A percentile compares a stretch with the other conserved stretches of the same genome.
Evolutionary conservation across 176 grass and related monocot genomes (phyloP).

Genomic region (Triticum monococcum): DNA sequence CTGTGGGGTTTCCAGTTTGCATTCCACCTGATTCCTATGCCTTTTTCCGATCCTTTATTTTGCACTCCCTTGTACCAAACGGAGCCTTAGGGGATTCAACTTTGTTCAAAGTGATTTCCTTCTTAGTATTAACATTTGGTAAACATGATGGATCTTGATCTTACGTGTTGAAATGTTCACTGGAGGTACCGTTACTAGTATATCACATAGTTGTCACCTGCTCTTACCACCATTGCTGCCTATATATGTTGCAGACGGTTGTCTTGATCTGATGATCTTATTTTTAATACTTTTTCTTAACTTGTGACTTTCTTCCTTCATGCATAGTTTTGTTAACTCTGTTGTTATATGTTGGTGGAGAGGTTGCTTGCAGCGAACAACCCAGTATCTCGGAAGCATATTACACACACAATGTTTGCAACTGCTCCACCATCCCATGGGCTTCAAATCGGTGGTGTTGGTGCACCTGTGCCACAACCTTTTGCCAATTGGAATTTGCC

Average conservation of each 20-base stretch:
- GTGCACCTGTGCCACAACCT: slow-evolving; percentile 46
- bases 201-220: background rate
- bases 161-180: background rate
- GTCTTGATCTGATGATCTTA: background rate
- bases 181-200: background rate
- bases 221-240: background rate
- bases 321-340: background rate
- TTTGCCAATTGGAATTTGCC: slow-evolving; percentile 57
- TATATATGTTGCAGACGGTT: background rate
- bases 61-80: too few species aligned
- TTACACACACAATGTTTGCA: slow-evolving; percentile 82
- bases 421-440: slow-evolving; percentile 66
- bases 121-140: background rate
- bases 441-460: slow-evolving; percentile 39
- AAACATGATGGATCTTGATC: background rate
- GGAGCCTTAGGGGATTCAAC: too few species aligned
- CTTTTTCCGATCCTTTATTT: too few species aligned
- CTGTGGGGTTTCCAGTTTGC: too few species aligned
- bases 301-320: background rate
- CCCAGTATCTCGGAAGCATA: slow-evolving; percentile 73
- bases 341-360: slow-evolving; percentile 39
- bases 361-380: slow-evolving; percentile 75
- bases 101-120: too few species aligned
- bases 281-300: background rate
- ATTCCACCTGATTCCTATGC: too few species aligned